phyloP scores from a whole-genome alignment of 148 eudicot species.

The Rhododendron henanense region DNA sequence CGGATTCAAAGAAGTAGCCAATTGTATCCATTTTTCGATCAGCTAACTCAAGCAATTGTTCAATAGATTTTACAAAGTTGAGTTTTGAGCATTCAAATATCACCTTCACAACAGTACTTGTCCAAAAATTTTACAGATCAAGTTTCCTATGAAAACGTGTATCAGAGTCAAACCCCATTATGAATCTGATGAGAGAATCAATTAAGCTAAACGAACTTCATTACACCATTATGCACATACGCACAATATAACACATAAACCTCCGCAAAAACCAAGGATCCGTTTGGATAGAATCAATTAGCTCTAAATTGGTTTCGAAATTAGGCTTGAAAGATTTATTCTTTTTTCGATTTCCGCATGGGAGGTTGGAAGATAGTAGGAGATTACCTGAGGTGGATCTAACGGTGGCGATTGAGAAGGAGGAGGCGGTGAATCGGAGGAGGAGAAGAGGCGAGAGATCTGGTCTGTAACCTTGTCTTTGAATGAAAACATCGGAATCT shows the following conservation, averaged over 20 bases:
- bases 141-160: background rate
- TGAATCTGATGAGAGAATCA: background rate
- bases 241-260: background rate
- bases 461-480: slow-evolving; percentile 53
- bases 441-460: slow-evolving; percentile 46
- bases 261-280: background rate
- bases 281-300: background rate
- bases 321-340: too few species aligned
- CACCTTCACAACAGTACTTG: slow-evolving; percentile 14
- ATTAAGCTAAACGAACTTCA: background rate
- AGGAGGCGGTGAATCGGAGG: slow-evolving; percentile 32
- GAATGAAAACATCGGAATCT: slow-evolving; percentile 34
- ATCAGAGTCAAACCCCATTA: background rate
- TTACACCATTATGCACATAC: background rate
- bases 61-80: background rate
- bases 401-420: slow-evolving; percentile 26
- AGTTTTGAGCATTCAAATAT: background rate
- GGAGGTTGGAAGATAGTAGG: background rate
- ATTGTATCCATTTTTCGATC: background rate
- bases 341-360: background rate
- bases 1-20: background rate
- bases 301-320: background rate
- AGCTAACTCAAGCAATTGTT: background rate
- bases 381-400: slow-evolving; percentile 42
- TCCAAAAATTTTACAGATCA: slow-evolving; percentile 15